phyloP scores from a whole-genome alignment of 192 early-diverging fungal species.

The Entomortierella beljakovae region DNA sequence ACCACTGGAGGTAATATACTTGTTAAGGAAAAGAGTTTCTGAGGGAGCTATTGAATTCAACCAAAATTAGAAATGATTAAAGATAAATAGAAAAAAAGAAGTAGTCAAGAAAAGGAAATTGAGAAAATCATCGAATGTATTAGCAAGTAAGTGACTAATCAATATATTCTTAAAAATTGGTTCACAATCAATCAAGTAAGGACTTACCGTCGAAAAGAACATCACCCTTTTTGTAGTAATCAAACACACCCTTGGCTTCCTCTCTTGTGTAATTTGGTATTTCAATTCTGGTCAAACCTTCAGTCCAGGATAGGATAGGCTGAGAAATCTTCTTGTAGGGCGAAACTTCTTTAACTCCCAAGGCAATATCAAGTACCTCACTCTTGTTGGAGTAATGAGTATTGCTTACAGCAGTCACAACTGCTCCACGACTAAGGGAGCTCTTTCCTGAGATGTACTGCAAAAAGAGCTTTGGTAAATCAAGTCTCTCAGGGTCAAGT shows the following conservation, averaged over 20 bases:
- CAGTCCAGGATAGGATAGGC: constrained; percentile 37
- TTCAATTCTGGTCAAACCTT: constrained; percentile 46
- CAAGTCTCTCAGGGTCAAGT: constrained; percentile 55
- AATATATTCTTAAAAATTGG: not conserved
- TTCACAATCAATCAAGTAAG: too few species aligned
- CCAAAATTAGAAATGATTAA: not conserved
- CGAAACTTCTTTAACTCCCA: constrained; percentile 46
- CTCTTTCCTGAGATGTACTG: constrained; percentile 60
- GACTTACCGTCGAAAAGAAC: constrained; percentile 48
- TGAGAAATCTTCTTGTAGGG: constrained; percentile 50
- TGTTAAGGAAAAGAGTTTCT: constrained; percentile 43
- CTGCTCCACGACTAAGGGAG: constrained; percentile 55
- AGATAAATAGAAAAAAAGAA: constrained; percentile 2
- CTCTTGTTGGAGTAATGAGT: constrained; percentile 42
- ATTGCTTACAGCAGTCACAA: constrained; percentile 55
- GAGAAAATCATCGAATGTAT: not conserved
- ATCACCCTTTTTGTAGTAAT: constrained; percentile 59
- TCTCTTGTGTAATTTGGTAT: constrained; percentile 54
- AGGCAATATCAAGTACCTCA: constrained; percentile 50
- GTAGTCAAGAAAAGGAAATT: not conserved
- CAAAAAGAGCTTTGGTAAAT: constrained; percentile 59
- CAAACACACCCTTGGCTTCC: constrained; percentile 60
- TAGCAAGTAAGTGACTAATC: too few species aligned
- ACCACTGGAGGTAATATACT: constrained; percentile 51
- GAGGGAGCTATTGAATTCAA: constrained; percentile 31